These are phyloP conservation scores for Cupressus sempervirens DNA, from an alignment of 75 land plant genomes.

Conservation along the genomic window DNA sequence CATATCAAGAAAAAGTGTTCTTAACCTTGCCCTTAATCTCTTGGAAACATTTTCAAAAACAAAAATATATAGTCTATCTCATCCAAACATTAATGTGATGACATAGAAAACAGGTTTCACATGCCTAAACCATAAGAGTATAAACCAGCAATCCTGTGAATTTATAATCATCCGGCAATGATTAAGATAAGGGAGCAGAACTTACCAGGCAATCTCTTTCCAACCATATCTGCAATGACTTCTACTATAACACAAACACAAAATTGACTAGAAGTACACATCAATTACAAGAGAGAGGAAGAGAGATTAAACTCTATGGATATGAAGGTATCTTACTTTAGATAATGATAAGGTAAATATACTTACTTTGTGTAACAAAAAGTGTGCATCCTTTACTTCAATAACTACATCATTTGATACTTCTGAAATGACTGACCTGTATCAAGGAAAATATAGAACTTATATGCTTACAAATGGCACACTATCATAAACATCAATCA, in stretches of 20 bases:
- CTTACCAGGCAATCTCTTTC: background rate
- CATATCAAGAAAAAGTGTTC: background rate
- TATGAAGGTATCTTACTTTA: background rate
- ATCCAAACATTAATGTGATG: background rate
- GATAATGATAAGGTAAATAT: background rate
- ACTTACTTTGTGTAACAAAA: constrained; percentile 62
- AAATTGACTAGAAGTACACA: background rate
- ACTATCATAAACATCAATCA: background rate
- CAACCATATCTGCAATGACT: background rate
- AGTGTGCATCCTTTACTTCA: constrained; percentile 46
- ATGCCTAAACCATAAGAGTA: background rate
- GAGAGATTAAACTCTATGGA: background rate
- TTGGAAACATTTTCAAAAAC: background rate
- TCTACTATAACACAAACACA: background rate
- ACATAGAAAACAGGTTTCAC: background rate
- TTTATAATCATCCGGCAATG: background rate
- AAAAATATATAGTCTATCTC: background rate
- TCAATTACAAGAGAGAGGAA: background rate
- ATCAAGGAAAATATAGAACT: background rate
- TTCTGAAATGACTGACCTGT: constrained; percentile 56
- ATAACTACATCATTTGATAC: constrained; percentile 53
- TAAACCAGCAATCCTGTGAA: background rate
- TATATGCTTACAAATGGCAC: background rate
- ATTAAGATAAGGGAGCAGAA: background rate
- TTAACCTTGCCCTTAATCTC: background rate